Conservation (phyloP, 768 basidiomycete genomes). For the Termitomyces sp. region DNA sequence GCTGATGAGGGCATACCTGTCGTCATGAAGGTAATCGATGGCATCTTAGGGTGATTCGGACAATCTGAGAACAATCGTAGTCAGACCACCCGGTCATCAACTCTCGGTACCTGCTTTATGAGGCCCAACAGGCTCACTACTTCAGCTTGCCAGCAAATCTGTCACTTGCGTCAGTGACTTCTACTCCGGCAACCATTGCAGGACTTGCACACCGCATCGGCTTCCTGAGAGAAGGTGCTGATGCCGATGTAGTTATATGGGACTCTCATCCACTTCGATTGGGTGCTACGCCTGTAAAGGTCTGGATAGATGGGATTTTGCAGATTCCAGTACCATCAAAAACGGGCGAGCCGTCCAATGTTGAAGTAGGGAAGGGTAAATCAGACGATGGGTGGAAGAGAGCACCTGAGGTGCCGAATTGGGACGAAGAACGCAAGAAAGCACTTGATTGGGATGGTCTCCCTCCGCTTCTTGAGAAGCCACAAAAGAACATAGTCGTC, state of each 20-base stretch:
- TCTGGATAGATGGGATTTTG: slow-evolving; percentile 82
- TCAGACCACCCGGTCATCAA: slow-evolving; percentile 56
- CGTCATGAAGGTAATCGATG: slow-evolving; percentile 64
- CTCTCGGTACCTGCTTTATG: slow-evolving; percentile 62
- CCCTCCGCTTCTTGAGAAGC: slow-evolving; percentile 48
- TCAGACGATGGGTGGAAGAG: slow-evolving; percentile 38
- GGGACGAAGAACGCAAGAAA: slow-evolving; percentile 54
- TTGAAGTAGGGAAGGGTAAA: slow-evolving; percentile 38
- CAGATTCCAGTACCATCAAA: slow-evolving; percentile 52
- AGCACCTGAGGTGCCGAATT: slow-evolving; percentile 52
- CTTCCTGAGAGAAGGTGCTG: slow-evolving; percentile 47
- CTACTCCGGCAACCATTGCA: slow-evolving; percentile 55
- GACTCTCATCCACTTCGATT: slow-evolving; percentile 70
- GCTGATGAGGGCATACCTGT: slow-evolving; percentile 68
- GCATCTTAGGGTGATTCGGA: neutral
- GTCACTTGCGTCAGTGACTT: slow-evolving; percentile 62
- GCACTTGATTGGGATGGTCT: slow-evolving; percentile 64
- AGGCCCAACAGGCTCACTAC: slow-evolving; percentile 68
- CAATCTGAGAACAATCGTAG: slow-evolving; percentile 22
- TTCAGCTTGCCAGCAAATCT: slow-evolving; percentile 54
- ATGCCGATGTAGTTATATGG: slow-evolving; percentile 71
- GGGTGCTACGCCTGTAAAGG: slow-evolving; percentile 67
- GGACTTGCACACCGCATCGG: slow-evolving; percentile 80
- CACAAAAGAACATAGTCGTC: slow-evolving; percentile 30
- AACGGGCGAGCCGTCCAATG: slow-evolving; percentile 28